Percentiles rank a stretch among this genome's conserved stretches.
These are phyloP conservation scores for Scopulariopsis brevicaulis DNA, from an alignment of 2,329 filamentous ascomycete genomes.

Conservation along the genomic window DNA sequence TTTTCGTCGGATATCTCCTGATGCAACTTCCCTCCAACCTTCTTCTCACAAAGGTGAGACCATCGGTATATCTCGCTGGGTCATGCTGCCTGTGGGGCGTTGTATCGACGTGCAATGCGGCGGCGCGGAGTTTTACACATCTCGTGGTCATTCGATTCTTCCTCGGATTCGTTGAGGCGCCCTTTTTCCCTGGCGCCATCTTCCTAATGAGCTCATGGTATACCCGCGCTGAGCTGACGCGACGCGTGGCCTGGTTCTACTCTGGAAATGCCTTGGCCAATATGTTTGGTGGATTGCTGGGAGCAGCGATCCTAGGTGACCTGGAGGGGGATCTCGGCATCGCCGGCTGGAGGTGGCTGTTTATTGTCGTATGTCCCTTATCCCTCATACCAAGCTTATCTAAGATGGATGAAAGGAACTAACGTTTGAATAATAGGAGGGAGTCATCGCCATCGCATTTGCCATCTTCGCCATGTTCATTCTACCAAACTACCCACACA, in stretches of 20 bases:
- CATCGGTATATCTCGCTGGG: slow-evolving; percentile 25
- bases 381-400: slow-evolving; percentile 43
- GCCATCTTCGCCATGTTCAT: slow-evolving; percentile 20
- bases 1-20: slow-evolving; percentile 36
- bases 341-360: slow-evolving; percentile 31
- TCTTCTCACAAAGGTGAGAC: slow-evolving; percentile 12
- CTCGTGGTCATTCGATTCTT: slow-evolving; percentile 26
- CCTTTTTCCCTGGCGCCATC: slow-evolving; percentile 18
- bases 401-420: slow-evolving; percentile 39
- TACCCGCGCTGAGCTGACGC: slow-evolving; percentile 18
- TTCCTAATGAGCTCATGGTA: slow-evolving; percentile 18
- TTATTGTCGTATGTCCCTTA: slow-evolving; percentile 45
- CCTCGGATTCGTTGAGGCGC: slow-evolving; percentile 35
- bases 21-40: slow-evolving; percentile 20
- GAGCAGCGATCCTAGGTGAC: slow-evolving; percentile 28
- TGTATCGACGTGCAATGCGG: slow-evolving; percentile 24
- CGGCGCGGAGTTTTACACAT: slow-evolving; percentile 31
- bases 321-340: slow-evolving; percentile 19
- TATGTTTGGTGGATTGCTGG: slow-evolving; percentile 28
- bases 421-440: slow-evolving; percentile 68
- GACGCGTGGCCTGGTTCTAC: slow-evolving; percentile 14
- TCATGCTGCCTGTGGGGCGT: slow-evolving; percentile 24
- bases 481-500: slow-evolving; percentile 42
- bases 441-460: slow-evolving; percentile 20
- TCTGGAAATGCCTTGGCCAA: slow-evolving; percentile 23